phyloP scores from a whole-genome alignment of 257 asterid species.

The Capsicum rhomboideum region DNA sequence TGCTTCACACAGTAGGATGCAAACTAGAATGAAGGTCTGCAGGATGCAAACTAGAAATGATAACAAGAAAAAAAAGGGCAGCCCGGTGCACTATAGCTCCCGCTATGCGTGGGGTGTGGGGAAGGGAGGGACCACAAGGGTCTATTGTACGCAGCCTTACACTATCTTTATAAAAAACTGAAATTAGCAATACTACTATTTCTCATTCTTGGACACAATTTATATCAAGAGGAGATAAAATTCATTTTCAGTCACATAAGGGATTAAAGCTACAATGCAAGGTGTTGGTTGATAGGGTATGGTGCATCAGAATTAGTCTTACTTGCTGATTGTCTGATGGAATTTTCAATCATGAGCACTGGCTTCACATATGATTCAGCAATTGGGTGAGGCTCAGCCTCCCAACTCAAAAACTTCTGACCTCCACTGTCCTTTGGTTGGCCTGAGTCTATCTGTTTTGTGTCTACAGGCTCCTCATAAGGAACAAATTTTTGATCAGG shows the following conservation, averaged over 20 bases:
- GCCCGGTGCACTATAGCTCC: no score
- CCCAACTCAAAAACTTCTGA: conserved; percentile 33
- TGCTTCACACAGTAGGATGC: background rate
- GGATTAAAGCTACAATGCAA: background rate
- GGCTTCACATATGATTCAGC: conserved; percentile 26
- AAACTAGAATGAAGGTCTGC: no score
- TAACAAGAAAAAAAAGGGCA: no score
- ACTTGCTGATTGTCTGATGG: conserved; percentile 27
- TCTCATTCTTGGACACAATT: background rate
- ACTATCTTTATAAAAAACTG: background rate
- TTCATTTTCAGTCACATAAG: background rate
- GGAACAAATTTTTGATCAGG: conserved; percentile 18
- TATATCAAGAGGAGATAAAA: background rate
- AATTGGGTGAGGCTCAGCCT: conserved; percentile 11
- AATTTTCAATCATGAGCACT: conserved; percentile 18
- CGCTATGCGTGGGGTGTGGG: no score
- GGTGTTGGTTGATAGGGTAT: background rate
- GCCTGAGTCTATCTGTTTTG: conserved; percentile 31
- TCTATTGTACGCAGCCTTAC: no score
- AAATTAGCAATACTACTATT: background rate
- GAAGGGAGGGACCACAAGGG: no score
- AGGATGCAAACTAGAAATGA: background rate
- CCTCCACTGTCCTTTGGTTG: conserved; percentile 17
- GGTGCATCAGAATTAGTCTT: background rate
- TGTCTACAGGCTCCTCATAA: conserved; percentile 30